Evolutionary conservation across 192 early-diverging fungal species (phyloP).

Genomic region (Backusella morwellensis): DNA sequence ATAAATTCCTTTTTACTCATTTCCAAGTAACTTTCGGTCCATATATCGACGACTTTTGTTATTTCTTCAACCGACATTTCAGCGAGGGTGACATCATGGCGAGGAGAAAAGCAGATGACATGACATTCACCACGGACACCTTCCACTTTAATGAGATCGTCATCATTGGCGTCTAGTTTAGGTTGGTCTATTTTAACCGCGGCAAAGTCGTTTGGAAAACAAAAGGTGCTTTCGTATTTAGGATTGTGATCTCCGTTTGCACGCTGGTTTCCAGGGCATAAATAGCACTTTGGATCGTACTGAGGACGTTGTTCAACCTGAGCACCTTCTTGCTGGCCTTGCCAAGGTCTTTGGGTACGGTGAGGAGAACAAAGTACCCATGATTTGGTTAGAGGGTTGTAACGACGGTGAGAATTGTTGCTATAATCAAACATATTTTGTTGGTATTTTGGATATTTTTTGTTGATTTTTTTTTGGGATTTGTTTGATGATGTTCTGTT

Average conservation of each 20-base stretch:
- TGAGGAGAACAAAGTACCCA: constrained; percentile 99
- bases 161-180: constrained; percentile 18
- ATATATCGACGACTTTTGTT: constrained; percentile 61
- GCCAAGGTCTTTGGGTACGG: constrained; percentile 93
- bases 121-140: constrained; percentile 75
- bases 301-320: constrained; percentile 41
- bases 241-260: constrained; percentile 74
- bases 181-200: constrained; percentile 73
- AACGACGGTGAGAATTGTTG: constrained; percentile 76
- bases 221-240: constrained; percentile 72
- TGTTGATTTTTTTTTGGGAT: not conserved
- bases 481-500: not conserved
- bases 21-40: constrained; percentile 65
- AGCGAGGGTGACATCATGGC: constrained; percentile 86
- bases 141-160: constrained; percentile 52
- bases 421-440: constrained; percentile 46
- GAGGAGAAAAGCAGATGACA: constrained; percentile 93
- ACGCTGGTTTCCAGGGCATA: constrained; percentile 87
- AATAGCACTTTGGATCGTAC: constrained; percentile 81
- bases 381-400: constrained; percentile 86
- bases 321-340: constrained; percentile 65
- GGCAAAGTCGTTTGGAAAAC: constrained; percentile 94
- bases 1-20: constrained; percentile 54
- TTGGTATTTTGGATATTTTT: not conserved
- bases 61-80: constrained; percentile 77